Percentiles rank a stretch among this genome's conserved stretches.
Evolutionary conservation across 441 rosid genomes (phyloP).

Genomic region (Macaranga tanarius): DNA sequence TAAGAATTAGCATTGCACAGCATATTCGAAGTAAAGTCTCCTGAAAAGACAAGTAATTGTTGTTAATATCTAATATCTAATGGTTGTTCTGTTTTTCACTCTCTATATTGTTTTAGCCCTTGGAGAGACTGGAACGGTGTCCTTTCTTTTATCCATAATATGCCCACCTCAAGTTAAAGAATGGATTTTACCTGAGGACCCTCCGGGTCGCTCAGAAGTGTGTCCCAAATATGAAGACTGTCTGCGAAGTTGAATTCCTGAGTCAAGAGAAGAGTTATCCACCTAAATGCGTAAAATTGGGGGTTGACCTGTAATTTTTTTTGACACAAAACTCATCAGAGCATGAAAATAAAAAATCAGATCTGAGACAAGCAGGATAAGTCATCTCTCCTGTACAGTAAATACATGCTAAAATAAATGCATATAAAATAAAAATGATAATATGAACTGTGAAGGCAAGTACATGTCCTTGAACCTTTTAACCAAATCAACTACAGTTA

Average conservation of each 20-base stretch:
- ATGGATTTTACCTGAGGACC: conserved; percentile 74
- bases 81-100: background rate
- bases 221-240: conserved; percentile 95
- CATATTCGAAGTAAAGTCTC: conserved; percentile 86
- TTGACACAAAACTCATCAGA: conserved; percentile 20
- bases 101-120: background rate
- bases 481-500: background rate
- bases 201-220: conserved; percentile 90
- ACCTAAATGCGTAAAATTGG: conserved; percentile 92
- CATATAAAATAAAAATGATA: background rate
- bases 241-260: conserved; percentile 91
- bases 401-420: too few relatives aligned
- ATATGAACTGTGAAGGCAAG: background rate
- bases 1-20: conserved; percentile 89
- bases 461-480: background rate
- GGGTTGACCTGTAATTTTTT: conserved; percentile 78
- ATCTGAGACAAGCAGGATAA: background rate
- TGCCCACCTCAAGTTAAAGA: conserved; percentile 6
- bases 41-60: conserved; percentile 38
- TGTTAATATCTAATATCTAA: background rate
- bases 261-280: conserved; percentile 96
- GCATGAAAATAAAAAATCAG: conserved; percentile 1
- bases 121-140: background rate
- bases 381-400: background rate
- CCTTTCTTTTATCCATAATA: background rate